A percentile compares a stretch with the other conserved stretches of the same genome.
phyloP scores from a whole-genome alignment of 176 grass and related monocot species.

The Ensete glaucum region DNA sequence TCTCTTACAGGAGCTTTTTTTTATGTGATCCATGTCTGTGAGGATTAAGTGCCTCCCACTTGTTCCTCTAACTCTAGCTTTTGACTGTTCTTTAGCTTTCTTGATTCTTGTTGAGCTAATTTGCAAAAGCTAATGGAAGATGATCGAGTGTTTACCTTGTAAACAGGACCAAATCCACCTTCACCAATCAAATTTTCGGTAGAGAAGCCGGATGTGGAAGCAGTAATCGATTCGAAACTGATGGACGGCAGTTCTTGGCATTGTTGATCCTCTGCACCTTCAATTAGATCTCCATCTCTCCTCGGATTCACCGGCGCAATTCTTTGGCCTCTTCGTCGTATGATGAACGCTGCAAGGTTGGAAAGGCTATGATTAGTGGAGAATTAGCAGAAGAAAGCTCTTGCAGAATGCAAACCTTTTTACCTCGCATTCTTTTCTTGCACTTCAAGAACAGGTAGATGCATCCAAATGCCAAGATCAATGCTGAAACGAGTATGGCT shows the following conservation, averaged over 20 bases:
- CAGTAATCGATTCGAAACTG: constrained; percentile 37
- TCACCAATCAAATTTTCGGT: constrained; percentile 57
- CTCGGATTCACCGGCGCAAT: constrained; percentile 1
- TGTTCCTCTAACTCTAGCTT: too few relatives aligned
- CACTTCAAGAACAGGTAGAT: constrained; percentile 31
- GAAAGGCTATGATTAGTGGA: too few relatives aligned
- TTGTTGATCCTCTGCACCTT: constrained; percentile 27
- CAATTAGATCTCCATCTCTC: not conserved
- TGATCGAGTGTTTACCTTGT: constrained; percentile 43
- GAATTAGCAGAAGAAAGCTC: not conserved
- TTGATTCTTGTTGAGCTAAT: too few relatives aligned
- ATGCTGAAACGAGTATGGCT: constrained; percentile 9
- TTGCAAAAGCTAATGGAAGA: too few relatives aligned
- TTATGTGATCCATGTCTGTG: too few relatives aligned
- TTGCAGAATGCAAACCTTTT: not conserved
- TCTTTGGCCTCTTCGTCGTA: not conserved
- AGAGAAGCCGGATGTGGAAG: constrained; percentile 56
- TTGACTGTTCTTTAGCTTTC: too few relatives aligned
- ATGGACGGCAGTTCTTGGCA: constrained; percentile 49
- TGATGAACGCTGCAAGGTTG: not conserved
- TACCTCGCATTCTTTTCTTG: constrained; percentile 44
- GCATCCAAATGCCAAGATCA: constrained; percentile 16
- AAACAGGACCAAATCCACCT: constrained; percentile 82
- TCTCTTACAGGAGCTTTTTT: too few relatives aligned
- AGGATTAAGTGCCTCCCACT: too few relatives aligned